Base-by-base conservation (phyloP, 1,139 yeast species). In the Magnusiomyces tetraspermus region DNA sequence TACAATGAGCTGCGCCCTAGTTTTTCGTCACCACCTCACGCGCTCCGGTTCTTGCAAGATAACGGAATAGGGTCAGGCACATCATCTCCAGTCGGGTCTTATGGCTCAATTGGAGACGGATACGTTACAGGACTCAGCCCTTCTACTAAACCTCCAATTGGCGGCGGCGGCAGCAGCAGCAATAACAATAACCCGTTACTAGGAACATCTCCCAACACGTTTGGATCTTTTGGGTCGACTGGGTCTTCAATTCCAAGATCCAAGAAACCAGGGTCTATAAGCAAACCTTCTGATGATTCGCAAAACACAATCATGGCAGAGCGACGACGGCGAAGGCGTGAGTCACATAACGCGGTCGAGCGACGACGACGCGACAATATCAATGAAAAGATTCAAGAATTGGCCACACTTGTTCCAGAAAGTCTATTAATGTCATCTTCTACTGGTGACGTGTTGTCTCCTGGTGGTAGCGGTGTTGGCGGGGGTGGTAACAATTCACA, bases 351-450 rank as follows among this genome's bases (percentile, higher is more conserved):
- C 60, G 68, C 73, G 5, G 73, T 75, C 19, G 83, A 78, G 57
- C 72, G 94, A 19, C 82, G 87, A 59, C 77, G 96, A 56, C 75
- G 95, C 56, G 97, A 89, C 66, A 87, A 85, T 62, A 86, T 90
- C 67, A 89, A 89, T 64, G 96, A 88, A 51, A 83, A 83, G 63
- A 90, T 90, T 54, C 94, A 85, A 61, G 96, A 89, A 61, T 73
- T 90, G 46, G 76, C 87, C 49, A 73, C 78, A 0, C 67, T 85
- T 51, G 78, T 90, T 2, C 96, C 97, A 0, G 70, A 71, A 15
- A 55, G 55, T 11, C 46, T 26, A 8, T 36, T 54, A 2, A 47
- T 49, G 10, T 11, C 51, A 4, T n/a, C 48, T 5, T 41, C 40
- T 11, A 11, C 51, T n/a, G 15, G n/a, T 17, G 42, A n/a, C 2